These are phyloP conservation scores for Suillus weaverae DNA, from an alignment of 768 basidiomycete genomes.

Conservation along the genomic window DNA sequence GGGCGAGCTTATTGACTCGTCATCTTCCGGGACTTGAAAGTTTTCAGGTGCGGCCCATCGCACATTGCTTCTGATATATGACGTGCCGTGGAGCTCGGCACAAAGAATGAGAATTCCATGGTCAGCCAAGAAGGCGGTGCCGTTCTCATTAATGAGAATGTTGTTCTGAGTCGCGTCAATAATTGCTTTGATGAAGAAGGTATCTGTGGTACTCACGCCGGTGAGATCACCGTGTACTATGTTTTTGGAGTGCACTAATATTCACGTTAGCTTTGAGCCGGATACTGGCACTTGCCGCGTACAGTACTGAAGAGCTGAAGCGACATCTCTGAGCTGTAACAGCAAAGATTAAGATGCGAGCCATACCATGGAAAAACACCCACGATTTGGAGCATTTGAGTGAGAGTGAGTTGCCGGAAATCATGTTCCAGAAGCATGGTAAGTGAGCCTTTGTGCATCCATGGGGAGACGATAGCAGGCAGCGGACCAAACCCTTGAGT, in stretches of 20 bases:
- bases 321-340: slow-evolving; percentile 6
- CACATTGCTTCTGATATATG: slow-evolving; percentile 15
- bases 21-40: slow-evolving; percentile 6
- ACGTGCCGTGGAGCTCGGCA: slow-evolving; percentile 33
- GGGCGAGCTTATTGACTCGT: background rate
- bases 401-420: slow-evolving; percentile 10
- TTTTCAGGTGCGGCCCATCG: slow-evolving; percentile 13
- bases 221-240: slow-evolving; percentile 36
- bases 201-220: slow-evolving; percentile 15
- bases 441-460: slow-evolving; percentile 20
- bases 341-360: background rate
- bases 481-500: slow-evolving; percentile 26
- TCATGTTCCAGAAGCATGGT: slow-evolving; percentile 4
- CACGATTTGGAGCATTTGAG: slow-evolving; percentile 17
- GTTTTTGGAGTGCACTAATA: slow-evolving; percentile 8
- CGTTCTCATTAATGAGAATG: slow-evolving; percentile 1
- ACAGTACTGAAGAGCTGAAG: slow-evolving; percentile 7
- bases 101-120: slow-evolving; percentile 45
- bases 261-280: background rate
- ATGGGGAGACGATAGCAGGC: slow-evolving; percentile 24
- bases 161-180: slow-evolving; percentile 1
- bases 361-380: slow-evolving; percentile 1
- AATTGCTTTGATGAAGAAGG: background rate
- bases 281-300: background rate
- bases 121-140: slow-evolving; percentile 24